Evolutionary conservation across 805 yeast genomes (phyloP).

Genomic region (Ogataea dorogensis): DNA sequence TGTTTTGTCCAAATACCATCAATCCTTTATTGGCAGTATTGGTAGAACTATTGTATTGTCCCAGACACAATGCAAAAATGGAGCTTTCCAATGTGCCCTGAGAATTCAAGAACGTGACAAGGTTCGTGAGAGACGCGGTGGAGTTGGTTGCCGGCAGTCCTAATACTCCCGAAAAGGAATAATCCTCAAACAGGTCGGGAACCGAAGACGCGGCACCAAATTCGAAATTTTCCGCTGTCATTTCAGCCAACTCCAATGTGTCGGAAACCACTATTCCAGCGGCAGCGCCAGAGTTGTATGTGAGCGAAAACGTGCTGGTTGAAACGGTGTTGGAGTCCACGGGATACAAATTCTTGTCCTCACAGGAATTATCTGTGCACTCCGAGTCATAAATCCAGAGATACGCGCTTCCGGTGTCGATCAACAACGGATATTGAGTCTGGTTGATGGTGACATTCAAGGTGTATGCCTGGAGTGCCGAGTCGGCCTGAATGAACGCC

Average conservation of each 20-base stretch:
- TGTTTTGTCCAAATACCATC: conserved; percentile 42
- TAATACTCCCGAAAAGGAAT: conserved; percentile 57
- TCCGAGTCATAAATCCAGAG: conserved; percentile 58
- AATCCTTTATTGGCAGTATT: conserved; percentile 38
- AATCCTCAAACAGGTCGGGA: conserved; percentile 51
- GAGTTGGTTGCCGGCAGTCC: conserved; percentile 53
- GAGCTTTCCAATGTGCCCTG: conserved; percentile 36
- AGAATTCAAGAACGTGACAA: conserved; percentile 39
- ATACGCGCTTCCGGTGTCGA: conserved; percentile 67
- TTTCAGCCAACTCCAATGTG: conserved; percentile 37
- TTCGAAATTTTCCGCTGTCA: conserved; percentile 38
- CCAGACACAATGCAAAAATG: conserved; percentile 47
- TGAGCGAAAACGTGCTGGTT: conserved; percentile 40
- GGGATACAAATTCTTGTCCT: conserved; percentile 33
- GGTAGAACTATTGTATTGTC: conserved; percentile 28
- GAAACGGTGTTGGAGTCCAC: conserved; percentile 18
- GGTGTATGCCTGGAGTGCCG: conserved; percentile 36
- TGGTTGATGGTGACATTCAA: conserved; percentile 40
- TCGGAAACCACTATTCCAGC: conserved; percentile 47
- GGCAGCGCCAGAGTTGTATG: conserved; percentile 55
- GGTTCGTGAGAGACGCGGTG: conserved; percentile 36
- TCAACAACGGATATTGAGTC: conserved; percentile 47
- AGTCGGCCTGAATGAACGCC: conserved; percentile 26
- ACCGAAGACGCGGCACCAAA: conserved; percentile 55
- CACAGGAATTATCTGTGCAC: conserved; percentile 48